Conservation (phyloP, 2,329 filamentous ascomycete species). For the Pseudopithomyces chartarum region DNA sequence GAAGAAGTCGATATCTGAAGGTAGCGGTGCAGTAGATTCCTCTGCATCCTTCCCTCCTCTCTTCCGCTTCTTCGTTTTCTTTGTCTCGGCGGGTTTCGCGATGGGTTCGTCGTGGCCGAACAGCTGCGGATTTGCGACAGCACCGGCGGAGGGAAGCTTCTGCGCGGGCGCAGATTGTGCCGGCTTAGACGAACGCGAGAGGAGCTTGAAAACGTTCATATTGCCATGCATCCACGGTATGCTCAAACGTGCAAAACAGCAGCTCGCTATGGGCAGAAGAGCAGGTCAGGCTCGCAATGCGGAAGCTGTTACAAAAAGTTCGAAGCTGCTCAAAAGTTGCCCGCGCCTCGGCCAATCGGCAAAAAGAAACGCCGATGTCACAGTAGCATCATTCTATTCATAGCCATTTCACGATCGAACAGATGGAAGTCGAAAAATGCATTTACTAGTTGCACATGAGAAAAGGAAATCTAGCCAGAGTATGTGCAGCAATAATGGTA, state of each 20-base stretch:
- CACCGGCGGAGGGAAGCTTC: slow-evolving; percentile 68
- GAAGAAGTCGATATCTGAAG: slow-evolving; percentile 52
- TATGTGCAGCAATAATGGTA: slow-evolving; percentile 46
- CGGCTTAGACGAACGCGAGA: slow-evolving; percentile 71
- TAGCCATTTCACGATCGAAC: background rate
- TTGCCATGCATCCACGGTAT: background rate
- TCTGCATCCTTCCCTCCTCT: slow-evolving; percentile 35
- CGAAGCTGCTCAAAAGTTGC: slow-evolving; percentile 25
- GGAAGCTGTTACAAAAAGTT: slow-evolving; percentile 5
- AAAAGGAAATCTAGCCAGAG: slow-evolving; percentile 45
- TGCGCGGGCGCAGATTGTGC: slow-evolving; percentile 45
- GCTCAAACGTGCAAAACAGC: background rate
- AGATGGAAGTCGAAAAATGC: slow-evolving; percentile 19
- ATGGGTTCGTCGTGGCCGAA: slow-evolving; percentile 54
- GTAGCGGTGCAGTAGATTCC: slow-evolving; percentile 21
- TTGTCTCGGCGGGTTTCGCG: slow-evolving; percentile 41
- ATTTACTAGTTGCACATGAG: slow-evolving; percentile 40
- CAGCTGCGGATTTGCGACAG: slow-evolving; percentile 69
- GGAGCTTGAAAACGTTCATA: slow-evolving; percentile 76
- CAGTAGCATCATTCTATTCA: background rate
- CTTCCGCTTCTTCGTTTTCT: slow-evolving; percentile 50
- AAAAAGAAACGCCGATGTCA: slow-evolving; percentile 23
- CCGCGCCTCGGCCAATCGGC: slow-evolving; percentile 20
- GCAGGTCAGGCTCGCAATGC: slow-evolving; percentile 5
- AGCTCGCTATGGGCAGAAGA: background rate